Evolutionary conservation across 2,329 filamentous ascomycete genomes (phyloP).

Genomic region (Microdochium trichocladiopsis): DNA sequence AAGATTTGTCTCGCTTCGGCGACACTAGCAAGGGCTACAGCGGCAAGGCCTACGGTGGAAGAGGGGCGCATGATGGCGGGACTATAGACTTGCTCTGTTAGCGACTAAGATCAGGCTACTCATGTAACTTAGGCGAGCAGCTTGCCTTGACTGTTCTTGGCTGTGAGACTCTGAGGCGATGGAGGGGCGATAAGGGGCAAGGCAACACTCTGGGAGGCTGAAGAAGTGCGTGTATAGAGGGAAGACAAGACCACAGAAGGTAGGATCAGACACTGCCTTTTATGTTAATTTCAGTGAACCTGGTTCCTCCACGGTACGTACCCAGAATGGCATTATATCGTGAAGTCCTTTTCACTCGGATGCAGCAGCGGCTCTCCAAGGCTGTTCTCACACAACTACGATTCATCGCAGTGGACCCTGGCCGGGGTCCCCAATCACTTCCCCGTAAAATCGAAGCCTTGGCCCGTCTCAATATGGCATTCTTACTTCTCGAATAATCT

Average conservation of each 20-base stretch:
- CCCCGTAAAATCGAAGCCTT: not conserved
- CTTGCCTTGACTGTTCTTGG: not conserved
- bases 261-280: not conserved
- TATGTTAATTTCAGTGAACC: not conserved
- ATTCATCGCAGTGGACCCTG: not conserved
- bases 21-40: not conserved
- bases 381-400: not conserved
- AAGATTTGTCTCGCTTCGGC: not conserved
- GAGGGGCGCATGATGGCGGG: not conserved
- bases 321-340: not conserved
- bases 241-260: not conserved
- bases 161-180: not conserved
- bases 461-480: not conserved
- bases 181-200: not conserved
- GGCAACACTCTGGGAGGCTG: not conserved
- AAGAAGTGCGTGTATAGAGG: not conserved
- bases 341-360: not conserved
- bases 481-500: not conserved
- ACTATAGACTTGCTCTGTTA: not conserved
- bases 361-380: not conserved
- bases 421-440: not conserved
- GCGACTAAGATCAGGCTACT: not conserved
- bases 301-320: not conserved
- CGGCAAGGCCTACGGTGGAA: not conserved
- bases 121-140: not conserved